These are phyloP conservation scores for Colletotrichum sp. DNA, from an alignment of 2,329 filamentous ascomycete genomes.

Conservation along the genomic window DNA sequence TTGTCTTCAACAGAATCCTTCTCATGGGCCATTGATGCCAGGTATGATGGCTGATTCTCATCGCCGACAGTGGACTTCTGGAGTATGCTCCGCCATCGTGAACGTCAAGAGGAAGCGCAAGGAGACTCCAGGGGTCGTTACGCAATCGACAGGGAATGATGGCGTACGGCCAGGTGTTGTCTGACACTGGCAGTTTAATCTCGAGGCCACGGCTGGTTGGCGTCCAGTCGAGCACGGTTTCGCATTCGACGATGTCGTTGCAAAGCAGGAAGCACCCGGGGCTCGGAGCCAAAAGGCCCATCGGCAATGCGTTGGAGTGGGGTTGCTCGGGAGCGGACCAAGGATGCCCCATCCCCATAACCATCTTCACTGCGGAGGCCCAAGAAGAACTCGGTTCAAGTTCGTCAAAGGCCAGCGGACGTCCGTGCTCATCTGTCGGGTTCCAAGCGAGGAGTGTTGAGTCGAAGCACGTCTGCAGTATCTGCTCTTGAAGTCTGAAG, in stretches of 20 bases:
- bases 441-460: not conserved
- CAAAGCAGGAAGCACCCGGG: not conserved
- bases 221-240: not conserved
- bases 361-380: not conserved
- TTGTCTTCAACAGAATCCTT: not conserved
- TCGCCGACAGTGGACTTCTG: not conserved
- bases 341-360: not conserved
- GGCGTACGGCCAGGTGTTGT: not conserved
- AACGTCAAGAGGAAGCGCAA: not conserved
- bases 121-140: not conserved
- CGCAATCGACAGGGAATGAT: not conserved
- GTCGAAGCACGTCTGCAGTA: not conserved
- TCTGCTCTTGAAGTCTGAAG: not conserved
- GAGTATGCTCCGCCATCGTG: not conserved
- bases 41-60: not conserved
- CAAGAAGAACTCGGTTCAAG: not conserved
- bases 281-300: not conserved
- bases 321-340: not conserved
- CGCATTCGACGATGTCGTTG: not conserved
- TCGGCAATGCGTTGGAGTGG: not conserved
- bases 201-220: not conserved
- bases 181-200: not conserved
- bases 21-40: not conserved
- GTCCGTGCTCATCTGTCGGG: not conserved
- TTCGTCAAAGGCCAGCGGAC: not conserved